A percentile compares a stretch with the other conserved stretches of the same genome.
Conservation (phyloP, 495 filamentous ascomycete genomes). For the Hyphodiscus hymeniophilus region DNA sequence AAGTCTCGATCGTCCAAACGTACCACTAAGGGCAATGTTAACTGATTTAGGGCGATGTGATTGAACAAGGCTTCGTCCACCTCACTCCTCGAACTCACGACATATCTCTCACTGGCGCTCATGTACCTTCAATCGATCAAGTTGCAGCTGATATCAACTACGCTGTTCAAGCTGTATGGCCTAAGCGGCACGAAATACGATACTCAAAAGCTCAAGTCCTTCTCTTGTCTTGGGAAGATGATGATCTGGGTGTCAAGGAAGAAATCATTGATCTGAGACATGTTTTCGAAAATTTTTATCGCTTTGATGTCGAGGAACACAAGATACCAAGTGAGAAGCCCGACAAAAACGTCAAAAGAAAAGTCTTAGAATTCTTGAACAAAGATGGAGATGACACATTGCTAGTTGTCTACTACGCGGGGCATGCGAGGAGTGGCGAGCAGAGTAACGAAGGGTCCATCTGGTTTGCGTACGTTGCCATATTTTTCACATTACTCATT, state of each 20-base stretch:
- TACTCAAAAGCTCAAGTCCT: background rate
- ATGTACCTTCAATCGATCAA: too few relatives aligned
- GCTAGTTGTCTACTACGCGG: conserved; percentile 25
- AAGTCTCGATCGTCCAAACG: too few relatives aligned
- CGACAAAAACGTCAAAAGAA: background rate
- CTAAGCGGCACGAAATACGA: background rate
- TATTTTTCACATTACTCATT: background rate
- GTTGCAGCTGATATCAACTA: conserved; percentile 1
- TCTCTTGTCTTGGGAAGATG: conserved; percentile 4
- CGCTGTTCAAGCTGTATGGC: conserved; percentile 1
- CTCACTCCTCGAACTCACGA: too few relatives aligned
- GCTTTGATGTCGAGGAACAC: conserved; percentile 3
- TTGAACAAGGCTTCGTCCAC: too few relatives aligned
- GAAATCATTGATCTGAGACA: background rate
- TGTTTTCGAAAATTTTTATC: background rate
- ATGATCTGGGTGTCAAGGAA: background rate
- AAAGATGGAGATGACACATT: conserved; percentile 16
- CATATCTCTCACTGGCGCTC: too few relatives aligned
- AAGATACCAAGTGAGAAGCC: conserved; percentile 5
- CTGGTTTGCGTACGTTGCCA: conserved; percentile 16
- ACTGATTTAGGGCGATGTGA: too few relatives aligned
- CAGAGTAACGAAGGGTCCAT: conserved; percentile 14
- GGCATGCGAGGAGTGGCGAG: conserved; percentile 14
- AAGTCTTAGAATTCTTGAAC: background rate
- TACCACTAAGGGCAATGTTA: too few relatives aligned